Percentiles rank a stretch among this genome's conserved stretches.
Conservation (phyloP, 305 asterid genomes). For the Fraxinus greggii region DNA sequence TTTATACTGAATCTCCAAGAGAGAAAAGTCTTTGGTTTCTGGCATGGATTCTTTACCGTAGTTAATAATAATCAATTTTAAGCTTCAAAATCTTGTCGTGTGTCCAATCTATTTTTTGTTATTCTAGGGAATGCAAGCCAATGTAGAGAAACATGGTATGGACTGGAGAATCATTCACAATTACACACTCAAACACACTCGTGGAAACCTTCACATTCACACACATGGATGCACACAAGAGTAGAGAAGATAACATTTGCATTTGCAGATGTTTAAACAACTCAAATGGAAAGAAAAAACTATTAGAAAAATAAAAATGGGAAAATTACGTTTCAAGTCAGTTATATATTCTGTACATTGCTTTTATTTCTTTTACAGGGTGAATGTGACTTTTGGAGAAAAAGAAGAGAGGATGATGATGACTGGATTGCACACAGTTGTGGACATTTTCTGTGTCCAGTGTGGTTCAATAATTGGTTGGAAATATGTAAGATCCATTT, state of each 20-base stretch:
- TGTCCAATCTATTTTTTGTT: not conserved
- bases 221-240: not conserved
- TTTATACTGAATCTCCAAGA: not conserved
- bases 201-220: not conserved
- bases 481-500: conserved; percentile 66
- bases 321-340: not conserved
- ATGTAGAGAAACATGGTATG: not conserved
- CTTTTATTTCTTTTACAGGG: conserved; percentile 44
- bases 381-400: conserved; percentile 67
- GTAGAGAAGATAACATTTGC: not conserved
- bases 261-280: not conserved
- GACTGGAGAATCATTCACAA: not conserved
- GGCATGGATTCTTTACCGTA: not conserved
- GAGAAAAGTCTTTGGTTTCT: not conserved
- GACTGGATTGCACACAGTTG: conserved; percentile 83
- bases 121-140: not conserved
- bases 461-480: conserved; percentile 94
- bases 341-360: conserved; percentile 9
- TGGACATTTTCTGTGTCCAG: conserved; percentile 81
- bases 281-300: not conserved
- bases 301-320: not conserved
- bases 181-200: not conserved
- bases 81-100: not conserved
- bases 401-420: conserved; percentile 85
- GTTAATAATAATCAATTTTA: not conserved